Base-by-base conservation (phyloP, 192 early-diverging fungal species). In the Coemansia sp. region DNA sequence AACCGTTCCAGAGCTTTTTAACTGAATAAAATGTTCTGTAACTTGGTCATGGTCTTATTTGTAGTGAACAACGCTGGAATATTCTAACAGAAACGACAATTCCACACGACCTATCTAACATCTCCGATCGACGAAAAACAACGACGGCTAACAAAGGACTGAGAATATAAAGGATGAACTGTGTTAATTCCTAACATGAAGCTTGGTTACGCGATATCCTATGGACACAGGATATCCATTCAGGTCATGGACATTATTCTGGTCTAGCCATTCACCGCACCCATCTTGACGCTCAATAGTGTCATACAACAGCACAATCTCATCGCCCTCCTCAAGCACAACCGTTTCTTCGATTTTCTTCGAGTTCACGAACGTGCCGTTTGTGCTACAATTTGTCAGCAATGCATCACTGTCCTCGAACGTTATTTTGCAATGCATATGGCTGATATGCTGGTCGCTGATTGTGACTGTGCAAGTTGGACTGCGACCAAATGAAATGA, bases 331-430 rank as follows among this genome's bases (percentile, higher is more conserved):
- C 6, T 53, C 56, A 14, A 79, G 65, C 11, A 13, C 47, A n/a
- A 20, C 29, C 2, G 64, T 36, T 1, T 34, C 48, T 14, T 73
- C 61, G 30, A 70, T 28, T 14, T 47, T 48, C 34, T 38, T 36
- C 17, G 71, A 52, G 55, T 79, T 79, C 25, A 79, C 71, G 29
- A 62, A 79, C 0, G 71, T 74, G 38, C 77, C 77, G 27, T 74
- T 79, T 10, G 57, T 52, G 59, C 75, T 76, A 36, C 42, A 54
- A 38, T 67, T 74, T 20, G 47, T 41, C 27, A 74, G 55, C 22
- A 23, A 57, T n/a, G 72, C 68, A 15, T n/a, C 40, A 5, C 50
- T 55, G 20, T 54, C 30, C 6, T 27, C 36, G 7, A 56, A 30
- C 23, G 63, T 61, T 13, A 79, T 36, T 29, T 34, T 55, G 54